Evolutionary conservation across 129 eudicot genomes (phyloP).

Genomic region (Solidago caesia): DNA sequence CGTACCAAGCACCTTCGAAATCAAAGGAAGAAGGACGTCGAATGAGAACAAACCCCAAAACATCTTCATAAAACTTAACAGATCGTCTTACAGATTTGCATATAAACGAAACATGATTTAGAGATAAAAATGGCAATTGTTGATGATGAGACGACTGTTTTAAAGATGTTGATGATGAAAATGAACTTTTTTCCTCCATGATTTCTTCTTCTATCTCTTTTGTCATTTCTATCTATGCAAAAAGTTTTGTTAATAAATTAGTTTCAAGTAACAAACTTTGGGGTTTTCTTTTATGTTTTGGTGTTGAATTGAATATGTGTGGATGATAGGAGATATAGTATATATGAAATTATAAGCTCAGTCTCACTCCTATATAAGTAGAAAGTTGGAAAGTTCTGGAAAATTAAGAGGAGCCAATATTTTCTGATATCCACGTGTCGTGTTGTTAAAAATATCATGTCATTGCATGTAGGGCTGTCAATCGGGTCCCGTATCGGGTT

Average conservation of each 20-base stretch:
- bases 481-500: too few species aligned
- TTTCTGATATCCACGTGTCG: not conserved
- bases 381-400: not conserved
- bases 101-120: conserved; percentile 68
- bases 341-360: not conserved
- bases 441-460: not conserved
- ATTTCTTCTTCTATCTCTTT: not conserved
- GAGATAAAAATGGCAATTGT: conserved; percentile 44
- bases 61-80: conserved; percentile 55
- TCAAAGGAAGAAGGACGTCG: conserved; percentile 79
- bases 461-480: too few species aligned
- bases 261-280: too few species aligned
- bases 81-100: conserved; percentile 64
- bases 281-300: not conserved
- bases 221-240: too few species aligned
- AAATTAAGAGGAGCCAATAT: not conserved
- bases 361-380: not conserved
- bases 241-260: too few species aligned
- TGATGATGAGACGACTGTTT: not conserved
- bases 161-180: not conserved
- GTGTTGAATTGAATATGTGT: not conserved
- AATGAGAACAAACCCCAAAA: conserved; percentile 56
- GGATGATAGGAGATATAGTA: not conserved
- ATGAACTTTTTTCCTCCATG: not conserved
- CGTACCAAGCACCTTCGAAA: conserved; percentile 82